A percentile compares a stretch with the other conserved stretches of the same genome.
These are phyloP conservation scores for Zarea fungicola DNA, from an alignment of 2,329 filamentous ascomycete genomes.

Conservation along the genomic window DNA sequence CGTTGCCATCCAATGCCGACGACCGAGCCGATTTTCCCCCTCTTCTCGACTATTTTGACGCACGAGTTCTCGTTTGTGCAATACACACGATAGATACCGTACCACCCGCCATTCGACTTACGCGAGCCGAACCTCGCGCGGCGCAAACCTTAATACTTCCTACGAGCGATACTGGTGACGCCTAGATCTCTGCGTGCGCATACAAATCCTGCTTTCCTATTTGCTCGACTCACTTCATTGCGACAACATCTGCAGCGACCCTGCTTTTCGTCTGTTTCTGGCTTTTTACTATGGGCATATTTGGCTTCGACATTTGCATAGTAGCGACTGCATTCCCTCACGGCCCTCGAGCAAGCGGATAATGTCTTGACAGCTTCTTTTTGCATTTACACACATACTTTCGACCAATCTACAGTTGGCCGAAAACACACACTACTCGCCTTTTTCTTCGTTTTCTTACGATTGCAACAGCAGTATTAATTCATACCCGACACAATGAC, in stretches of 20 bases:
- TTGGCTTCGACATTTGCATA: conserved; percentile 17
- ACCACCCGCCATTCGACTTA: no score
- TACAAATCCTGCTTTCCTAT: neutral
- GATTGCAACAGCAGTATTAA: neutral
- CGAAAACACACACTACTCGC: neutral
- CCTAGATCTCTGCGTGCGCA: neutral
- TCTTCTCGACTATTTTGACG: no score
- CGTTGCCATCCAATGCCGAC: no score
- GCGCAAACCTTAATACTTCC: neutral
- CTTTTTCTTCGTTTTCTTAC: neutral
- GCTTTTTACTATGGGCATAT: conserved; percentile 21
- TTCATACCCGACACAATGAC: conserved; percentile 15
- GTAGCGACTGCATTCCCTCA: conserved; percentile 13
- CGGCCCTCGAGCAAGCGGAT: conserved; percentile 15
- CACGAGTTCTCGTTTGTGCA: no score
- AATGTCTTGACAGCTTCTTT: conserved; percentile 9
- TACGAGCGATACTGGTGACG: neutral
- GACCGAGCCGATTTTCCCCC: no score
- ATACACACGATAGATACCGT: no score
- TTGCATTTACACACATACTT: conserved; percentile 14
- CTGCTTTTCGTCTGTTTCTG: neutral
- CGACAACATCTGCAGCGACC: neutral
- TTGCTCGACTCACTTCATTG: neutral
- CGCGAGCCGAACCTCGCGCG: neutral
- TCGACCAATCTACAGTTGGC: conserved; percentile 1